Percentiles rank a stretch among this genome's conserved stretches.
phyloP scores from a whole-genome alignment of 768 basidiomycete genomes.

The Floccularia luteovirens region DNA sequence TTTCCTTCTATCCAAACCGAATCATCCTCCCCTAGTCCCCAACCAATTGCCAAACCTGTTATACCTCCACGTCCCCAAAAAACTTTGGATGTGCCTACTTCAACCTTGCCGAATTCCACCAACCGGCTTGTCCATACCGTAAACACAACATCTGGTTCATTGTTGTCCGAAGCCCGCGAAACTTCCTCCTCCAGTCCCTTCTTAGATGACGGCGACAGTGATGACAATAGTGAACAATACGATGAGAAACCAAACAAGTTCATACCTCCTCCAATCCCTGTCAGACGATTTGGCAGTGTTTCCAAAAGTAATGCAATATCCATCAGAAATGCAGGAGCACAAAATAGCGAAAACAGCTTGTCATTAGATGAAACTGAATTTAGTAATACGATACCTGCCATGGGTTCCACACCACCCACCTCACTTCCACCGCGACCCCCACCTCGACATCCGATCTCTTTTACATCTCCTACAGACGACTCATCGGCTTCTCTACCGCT shows the following conservation, averaged over 20 bases:
- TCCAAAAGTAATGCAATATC: neutral
- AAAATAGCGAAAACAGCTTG: neutral
- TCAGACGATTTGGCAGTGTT: conserved; percentile 7
- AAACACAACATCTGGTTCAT: neutral
- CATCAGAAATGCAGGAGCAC: neutral
- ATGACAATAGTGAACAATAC: neutral
- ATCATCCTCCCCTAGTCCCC: conserved; percentile 7
- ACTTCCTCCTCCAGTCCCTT: conserved; percentile 8
- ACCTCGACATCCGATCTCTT: conserved; percentile 14
- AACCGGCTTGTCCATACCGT: conserved; percentile 2
- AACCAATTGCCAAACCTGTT: conserved; percentile 15
- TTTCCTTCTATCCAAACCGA: conserved; percentile 2
- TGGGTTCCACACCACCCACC: conserved; percentile 12
- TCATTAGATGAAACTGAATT: conserved; percentile 13
- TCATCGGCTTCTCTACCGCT: conserved; percentile 6
- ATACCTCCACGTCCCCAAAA: conserved; percentile 15
- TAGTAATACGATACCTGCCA: conserved; percentile 26
- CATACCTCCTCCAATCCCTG: conserved; percentile 14
- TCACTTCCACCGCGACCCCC: conserved; percentile 26
- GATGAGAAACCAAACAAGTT: conserved; percentile 3
- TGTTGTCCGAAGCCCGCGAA: neutral
- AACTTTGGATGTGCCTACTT: conserved; percentile 6
- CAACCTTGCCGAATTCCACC: conserved; percentile 4
- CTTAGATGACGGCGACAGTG: conserved; percentile 13
- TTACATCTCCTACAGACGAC: conserved; percentile 9